These are phyloP conservation scores for Blastobotrys mokoenaii DNA, from an alignment of 805 yeast species.

Conservation along the genomic window DNA sequence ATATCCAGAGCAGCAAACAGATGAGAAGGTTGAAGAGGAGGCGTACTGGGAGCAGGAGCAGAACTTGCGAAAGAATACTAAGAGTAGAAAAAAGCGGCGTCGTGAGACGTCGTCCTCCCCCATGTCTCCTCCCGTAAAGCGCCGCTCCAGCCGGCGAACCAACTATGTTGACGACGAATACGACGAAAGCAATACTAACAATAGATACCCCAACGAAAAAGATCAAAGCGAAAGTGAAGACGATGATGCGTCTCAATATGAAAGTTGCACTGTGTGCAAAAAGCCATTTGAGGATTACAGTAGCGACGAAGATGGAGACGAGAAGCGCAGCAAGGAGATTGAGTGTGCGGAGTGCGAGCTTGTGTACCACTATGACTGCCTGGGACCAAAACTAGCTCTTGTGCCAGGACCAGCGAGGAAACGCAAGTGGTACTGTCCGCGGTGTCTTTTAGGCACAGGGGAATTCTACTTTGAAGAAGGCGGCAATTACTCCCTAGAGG, in stretches of 20 bases:
- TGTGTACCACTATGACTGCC: conserved; percentile 59
- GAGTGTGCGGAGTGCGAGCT: conserved; percentile 68
- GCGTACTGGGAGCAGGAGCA: too few species aligned
- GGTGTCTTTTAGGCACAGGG: conserved; percentile 81
- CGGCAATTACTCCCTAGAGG: conserved; percentile 43
- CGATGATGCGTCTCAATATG: conserved; percentile 7
- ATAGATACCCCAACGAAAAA: background rate
- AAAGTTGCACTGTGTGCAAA: background rate
- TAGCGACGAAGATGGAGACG: conserved; percentile 4
- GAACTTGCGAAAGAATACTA: too few species aligned
- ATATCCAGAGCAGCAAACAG: too few species aligned
- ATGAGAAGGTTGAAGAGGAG: too few species aligned
- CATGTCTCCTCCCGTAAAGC: too few species aligned
- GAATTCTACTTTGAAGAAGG: conserved; percentile 83
- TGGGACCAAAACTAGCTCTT: conserved; percentile 44
- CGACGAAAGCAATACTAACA: conserved; percentile 1
- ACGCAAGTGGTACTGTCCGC: conserved; percentile 75
- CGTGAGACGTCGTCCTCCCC: too few species aligned
- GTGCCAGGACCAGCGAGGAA: conserved; percentile 37
- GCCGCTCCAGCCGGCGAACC: too few species aligned
- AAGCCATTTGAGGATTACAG: background rate
- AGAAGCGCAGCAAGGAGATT: too few species aligned
- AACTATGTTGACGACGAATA: too few species aligned
- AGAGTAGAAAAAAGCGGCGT: too few species aligned
- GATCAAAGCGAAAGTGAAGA: conserved; percentile 2